Conservation (phyloP, 2,329 filamentous ascomycete genomes). For the Ophiostoma sp. region DNA sequence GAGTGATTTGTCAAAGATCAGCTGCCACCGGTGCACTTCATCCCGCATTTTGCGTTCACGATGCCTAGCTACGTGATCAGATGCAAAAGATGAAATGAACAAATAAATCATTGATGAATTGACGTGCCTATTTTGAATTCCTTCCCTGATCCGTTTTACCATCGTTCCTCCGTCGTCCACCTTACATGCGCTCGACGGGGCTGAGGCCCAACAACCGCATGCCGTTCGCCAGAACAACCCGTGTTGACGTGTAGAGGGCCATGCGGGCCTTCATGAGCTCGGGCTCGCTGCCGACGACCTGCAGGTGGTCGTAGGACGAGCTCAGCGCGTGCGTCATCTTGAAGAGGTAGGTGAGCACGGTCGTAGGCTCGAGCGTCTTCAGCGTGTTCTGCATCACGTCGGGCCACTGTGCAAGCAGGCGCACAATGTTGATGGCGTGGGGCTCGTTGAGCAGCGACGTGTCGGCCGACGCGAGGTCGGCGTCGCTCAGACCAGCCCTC, state of each 20-base stretch:
- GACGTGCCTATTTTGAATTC: no score
- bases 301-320: constrained; percentile 74
- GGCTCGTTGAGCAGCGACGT: constrained; percentile 63
- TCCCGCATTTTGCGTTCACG: no score
- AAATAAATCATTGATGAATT: no score
- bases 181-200: constrained; percentile 59
- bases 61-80: no score
- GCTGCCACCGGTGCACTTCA: no score
- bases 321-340: constrained; percentile 79
- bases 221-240: constrained; percentile 72
- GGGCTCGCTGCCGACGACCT: constrained; percentile 72
- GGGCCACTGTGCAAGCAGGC: constrained; percentile 76
- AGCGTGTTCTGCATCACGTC: constrained; percentile 79
- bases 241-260: constrained; percentile 70
- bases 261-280: constrained; percentile 66
- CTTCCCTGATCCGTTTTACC: neutral
- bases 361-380: constrained; percentile 68
- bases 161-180: neutral
- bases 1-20: no score
- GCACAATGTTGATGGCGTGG: constrained; percentile 67
- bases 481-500: constrained; percentile 47
- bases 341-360: constrained; percentile 60
- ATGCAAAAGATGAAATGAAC: no score
- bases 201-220: constrained; percentile 75
- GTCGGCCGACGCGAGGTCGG: constrained; percentile 59